Percentiles rank a stretch among this genome's conserved stretches.
phyloP scores from a whole-genome alignment of 352 stramenopile genomes.

The Phytophthora melonis region DNA sequence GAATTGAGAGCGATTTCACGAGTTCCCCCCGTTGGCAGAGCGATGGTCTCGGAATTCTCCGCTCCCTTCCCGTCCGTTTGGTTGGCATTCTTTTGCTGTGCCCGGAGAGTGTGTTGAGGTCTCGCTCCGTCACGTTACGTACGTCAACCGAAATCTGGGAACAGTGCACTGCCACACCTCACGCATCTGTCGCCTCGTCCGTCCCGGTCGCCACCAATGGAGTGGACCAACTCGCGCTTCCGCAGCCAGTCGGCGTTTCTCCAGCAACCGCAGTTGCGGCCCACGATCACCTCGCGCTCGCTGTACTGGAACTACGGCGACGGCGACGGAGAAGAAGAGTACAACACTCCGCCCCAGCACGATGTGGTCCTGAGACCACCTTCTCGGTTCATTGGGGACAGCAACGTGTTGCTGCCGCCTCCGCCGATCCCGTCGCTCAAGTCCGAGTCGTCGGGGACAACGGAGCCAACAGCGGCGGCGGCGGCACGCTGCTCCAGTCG shows the following conservation, averaged over 20 bases:
- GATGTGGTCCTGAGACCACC: not conserved
- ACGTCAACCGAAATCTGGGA: conserved; percentile 43
- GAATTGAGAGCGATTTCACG: conserved; percentile 50
- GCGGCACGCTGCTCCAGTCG: conserved; percentile 12
- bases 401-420: conserved; percentile 2
- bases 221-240: conserved; percentile 40
- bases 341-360: not conserved
- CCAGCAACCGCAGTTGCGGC: conserved; percentile 21
- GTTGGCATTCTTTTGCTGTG: conserved; percentile 14
- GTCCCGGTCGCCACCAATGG: conserved; percentile 26
- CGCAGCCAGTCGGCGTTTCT: conserved; percentile 21
- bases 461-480: not conserved
- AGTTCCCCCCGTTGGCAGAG: not conserved
- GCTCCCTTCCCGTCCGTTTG: conserved; percentile 21
- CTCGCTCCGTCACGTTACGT: conserved; percentile 25
- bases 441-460: conserved; percentile 3
- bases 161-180: conserved; percentile 24
- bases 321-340: conserved; percentile 16
- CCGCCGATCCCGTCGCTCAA: conserved; percentile 21
- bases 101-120: conserved; percentile 14
- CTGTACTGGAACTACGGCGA: conserved; percentile 22
- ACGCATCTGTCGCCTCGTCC: conserved; percentile 7
- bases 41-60: conserved; percentile 30
- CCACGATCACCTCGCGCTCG: conserved; percentile 1
- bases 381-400: no score